Evolutionary conservation across 2,329 filamentous ascomycete genomes (phyloP).

Genomic region (Xylaria sp.): DNA sequence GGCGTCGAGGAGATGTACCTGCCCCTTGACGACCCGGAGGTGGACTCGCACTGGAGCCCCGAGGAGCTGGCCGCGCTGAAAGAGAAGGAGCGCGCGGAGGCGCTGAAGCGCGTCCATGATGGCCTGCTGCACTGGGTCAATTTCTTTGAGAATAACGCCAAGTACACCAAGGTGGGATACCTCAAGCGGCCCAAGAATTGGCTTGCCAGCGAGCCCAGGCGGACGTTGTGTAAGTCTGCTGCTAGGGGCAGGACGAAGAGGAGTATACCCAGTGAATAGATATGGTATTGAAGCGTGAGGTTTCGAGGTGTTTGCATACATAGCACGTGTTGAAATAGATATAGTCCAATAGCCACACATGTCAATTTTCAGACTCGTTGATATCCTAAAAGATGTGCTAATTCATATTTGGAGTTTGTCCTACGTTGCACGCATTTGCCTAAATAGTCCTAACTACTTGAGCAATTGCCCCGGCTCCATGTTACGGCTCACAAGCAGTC

Average conservation of each 20-base stretch:
- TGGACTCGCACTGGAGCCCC: conserved; percentile 69
- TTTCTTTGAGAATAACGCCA: conserved; percentile 82
- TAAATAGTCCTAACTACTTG: background rate
- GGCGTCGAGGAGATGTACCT: conserved; percentile 90
- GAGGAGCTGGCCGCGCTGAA: conserved; percentile 65
- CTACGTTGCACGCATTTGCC: background rate
- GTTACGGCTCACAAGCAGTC: background rate
- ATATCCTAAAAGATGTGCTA: background rate
- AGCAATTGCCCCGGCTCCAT: background rate
- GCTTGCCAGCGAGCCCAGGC: conserved; percentile 70
- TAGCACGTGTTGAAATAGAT: conserved; percentile 9
- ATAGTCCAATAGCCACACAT: background rate
- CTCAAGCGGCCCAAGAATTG: conserved; percentile 72
- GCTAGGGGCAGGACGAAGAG: conserved; percentile 66
- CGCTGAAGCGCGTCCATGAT: conserved; percentile 72
- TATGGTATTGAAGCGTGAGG: conserved; percentile 3
- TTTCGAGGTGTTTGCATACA: background rate
- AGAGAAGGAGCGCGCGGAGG: conserved; percentile 72
- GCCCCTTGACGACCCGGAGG: conserved; percentile 69
- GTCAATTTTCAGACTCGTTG: background rate
- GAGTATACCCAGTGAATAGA: conserved; percentile 65
- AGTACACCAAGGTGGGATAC: conserved; percentile 83
- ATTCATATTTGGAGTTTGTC: background rate
- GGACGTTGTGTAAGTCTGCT: conserved; percentile 77
- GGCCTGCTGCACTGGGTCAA: conserved; percentile 83